Percentiles rank a stretch among this genome's conserved stretches.
Conservation (phyloP, 2,329 filamentous ascomycete genomes). For the Zymoseptoria crescenta region DNA sequence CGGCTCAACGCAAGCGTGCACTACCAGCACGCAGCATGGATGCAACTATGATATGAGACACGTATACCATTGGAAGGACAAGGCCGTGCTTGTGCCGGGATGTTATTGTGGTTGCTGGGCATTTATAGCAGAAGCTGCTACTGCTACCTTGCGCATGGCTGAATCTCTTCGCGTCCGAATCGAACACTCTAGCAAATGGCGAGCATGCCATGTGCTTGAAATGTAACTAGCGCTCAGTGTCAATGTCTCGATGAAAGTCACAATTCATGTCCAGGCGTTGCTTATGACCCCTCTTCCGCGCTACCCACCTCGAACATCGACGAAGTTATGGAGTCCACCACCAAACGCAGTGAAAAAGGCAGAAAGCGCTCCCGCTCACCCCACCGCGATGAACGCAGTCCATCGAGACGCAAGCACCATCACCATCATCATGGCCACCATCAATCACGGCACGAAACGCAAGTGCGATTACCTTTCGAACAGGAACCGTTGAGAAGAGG, state of each 20-base stretch:
- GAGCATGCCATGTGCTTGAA: too few relatives aligned
- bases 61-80: neutral
- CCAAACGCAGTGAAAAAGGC: slow-evolving; percentile 11
- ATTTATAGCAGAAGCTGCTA: neutral
- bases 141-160: neutral
- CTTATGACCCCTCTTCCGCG: neutral
- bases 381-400: slow-evolving; percentile 5
- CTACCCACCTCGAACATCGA: neutral
- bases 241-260: neutral
- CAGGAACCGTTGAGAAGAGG: slow-evolving; percentile 55
- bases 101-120: neutral
- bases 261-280: neutral
- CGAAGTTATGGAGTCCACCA: neutral
- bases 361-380: slow-evolving; percentile 23
- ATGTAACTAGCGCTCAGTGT: too few relatives aligned
- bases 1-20: neutral
- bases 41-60: neutral
- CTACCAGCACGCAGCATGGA: neutral
- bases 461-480: slow-evolving; percentile 16
- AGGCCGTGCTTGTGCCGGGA: neutral
- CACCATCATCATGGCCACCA: slow-evolving; percentile 8
- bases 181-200: neutral
- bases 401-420: neutral
- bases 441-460: slow-evolving; percentile 1
- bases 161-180: neutral